Evolutionary conservation across 2,329 filamentous ascomycete genomes (phyloP).

Genomic region (Ophiostoma sp.): DNA sequence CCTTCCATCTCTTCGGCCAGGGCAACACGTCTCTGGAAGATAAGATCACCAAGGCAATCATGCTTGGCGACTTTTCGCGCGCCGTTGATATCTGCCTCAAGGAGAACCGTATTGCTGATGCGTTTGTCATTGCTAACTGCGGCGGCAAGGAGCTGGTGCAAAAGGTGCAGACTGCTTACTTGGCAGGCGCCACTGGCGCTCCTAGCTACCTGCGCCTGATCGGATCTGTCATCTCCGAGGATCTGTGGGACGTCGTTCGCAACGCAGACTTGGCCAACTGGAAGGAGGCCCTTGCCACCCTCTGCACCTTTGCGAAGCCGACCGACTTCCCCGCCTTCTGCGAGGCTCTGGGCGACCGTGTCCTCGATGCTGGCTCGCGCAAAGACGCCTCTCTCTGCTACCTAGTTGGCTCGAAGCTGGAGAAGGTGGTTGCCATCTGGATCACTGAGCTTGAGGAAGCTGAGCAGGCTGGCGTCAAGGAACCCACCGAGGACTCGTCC

Average conservation of each 20-base stretch:
- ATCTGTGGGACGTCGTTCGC: slow-evolving; percentile 95
- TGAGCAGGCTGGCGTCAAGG: slow-evolving; percentile 67
- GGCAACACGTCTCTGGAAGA: slow-evolving; percentile 80
- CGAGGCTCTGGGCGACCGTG: slow-evolving; percentile 85
- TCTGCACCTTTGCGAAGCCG: slow-evolving; percentile 92
- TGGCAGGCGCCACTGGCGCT: slow-evolving; percentile 72
- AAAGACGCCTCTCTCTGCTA: slow-evolving; percentile 97
- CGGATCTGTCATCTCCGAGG: slow-evolving; percentile 88
- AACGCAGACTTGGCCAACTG: slow-evolving; percentile 89
- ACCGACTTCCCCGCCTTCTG: slow-evolving; percentile 91
- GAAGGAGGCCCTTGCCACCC: slow-evolving; percentile 93
- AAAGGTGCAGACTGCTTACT: slow-evolving; percentile 87
- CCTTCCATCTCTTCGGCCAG: slow-evolving; percentile 82
- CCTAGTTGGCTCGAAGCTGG: slow-evolving; percentile 87
- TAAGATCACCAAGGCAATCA: slow-evolving; percentile 77
- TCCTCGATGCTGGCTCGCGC: slow-evolving; percentile 69
- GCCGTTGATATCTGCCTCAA: slow-evolving; percentile 84
- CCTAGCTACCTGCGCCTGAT: slow-evolving; percentile 91
- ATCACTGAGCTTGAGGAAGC: slow-evolving; percentile 80
- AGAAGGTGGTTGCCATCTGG: slow-evolving; percentile 96
- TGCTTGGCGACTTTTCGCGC: slow-evolving; percentile 85
- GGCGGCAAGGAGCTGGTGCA: slow-evolving; percentile 89
- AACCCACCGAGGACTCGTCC: slow-evolving; percentile 64
- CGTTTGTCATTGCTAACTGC: slow-evolving; percentile 96
- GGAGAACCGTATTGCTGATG: slow-evolving; percentile 87